Evolutionary conservation across 345 rosid species (phyloP).

Genomic region (Sonneratia alba): DNA sequence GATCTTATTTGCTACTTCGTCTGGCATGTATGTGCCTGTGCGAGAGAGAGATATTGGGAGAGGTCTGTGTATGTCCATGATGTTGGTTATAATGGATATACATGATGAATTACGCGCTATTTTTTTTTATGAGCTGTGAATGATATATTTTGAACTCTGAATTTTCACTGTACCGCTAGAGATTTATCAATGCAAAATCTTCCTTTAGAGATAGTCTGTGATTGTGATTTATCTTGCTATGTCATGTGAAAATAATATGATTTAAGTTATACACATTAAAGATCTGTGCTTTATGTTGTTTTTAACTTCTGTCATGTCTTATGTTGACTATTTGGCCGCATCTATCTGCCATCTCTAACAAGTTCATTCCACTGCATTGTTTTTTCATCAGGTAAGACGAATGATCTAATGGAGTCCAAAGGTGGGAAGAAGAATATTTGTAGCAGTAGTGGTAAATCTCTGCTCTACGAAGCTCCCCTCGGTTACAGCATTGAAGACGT

Average conservation of each 20-base stretch:
- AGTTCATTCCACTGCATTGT: background rate
- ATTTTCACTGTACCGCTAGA: background rate
- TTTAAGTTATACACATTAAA: background rate
- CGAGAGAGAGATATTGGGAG: no score
- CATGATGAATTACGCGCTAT: no score
- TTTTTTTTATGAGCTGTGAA: no score
- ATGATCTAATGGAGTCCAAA: conserved; percentile 88
- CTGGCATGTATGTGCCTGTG: background rate
- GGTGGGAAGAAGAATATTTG: conserved; percentile 67
- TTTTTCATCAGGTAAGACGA: conserved; percentile 24
- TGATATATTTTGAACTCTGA: background rate
- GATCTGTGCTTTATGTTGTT: background rate
- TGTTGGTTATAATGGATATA: no score
- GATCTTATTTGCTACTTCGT: background rate
- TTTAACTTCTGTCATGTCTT: background rate
- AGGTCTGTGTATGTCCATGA: no score
- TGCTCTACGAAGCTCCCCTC: conserved; percentile 83
- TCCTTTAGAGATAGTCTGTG: background rate
- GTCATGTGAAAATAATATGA: background rate
- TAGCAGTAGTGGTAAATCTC: conserved; percentile 40
- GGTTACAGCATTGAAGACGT: conserved; percentile 91
- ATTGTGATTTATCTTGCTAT: background rate
- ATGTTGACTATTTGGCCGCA: background rate
- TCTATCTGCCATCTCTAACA: background rate
- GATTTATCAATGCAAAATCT: background rate